Conservation (phyloP, 1,139 yeast species). For the Entelexis paramagnoliae region DNA sequence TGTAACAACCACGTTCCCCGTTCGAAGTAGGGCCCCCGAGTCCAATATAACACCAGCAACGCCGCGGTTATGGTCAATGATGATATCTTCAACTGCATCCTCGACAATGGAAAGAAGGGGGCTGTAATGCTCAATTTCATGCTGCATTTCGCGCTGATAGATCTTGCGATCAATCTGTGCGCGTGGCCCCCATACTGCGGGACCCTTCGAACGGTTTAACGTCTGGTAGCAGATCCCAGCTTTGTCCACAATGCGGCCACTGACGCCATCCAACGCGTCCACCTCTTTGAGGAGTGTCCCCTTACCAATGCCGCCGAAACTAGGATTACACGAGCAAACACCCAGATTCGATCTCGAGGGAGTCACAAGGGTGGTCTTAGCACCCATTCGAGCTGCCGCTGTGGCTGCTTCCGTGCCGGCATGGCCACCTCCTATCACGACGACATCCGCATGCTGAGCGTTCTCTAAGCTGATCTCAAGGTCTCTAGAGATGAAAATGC, state of each 20-base stretch:
- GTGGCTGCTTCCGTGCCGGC: constrained; percentile 98
- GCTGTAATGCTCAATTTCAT: constrained; percentile 44
- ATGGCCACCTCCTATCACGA: constrained; percentile 96
- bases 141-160: constrained; percentile 73
- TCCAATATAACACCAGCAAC: constrained; percentile 65
- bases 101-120: constrained; percentile 51
- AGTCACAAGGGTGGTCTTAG: constrained; percentile 62
- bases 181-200: constrained; percentile 98
- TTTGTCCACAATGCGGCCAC: constrained; percentile 70
- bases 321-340: constrained; percentile 93
- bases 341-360: constrained; percentile 72
- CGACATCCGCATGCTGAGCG: constrained; percentile 42
- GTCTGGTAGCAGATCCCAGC: constrained; percentile 92
- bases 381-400: constrained; percentile 80
- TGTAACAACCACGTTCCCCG: constrained; percentile 70
- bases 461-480: background rate
- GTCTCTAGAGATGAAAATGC: constrained; percentile 7
- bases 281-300: constrained; percentile 87
- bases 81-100: constrained; percentile 79
- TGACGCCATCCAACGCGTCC: constrained; percentile 92
- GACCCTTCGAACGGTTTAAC: constrained; percentile 78
- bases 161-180: constrained; percentile 88
- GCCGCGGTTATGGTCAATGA: constrained; percentile 35
- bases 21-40: constrained; percentile 50
- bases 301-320: constrained; percentile 97